Conservation (phyloP, 192 early-diverging fungal species). For the Rhizophagus prolifer region DNA sequence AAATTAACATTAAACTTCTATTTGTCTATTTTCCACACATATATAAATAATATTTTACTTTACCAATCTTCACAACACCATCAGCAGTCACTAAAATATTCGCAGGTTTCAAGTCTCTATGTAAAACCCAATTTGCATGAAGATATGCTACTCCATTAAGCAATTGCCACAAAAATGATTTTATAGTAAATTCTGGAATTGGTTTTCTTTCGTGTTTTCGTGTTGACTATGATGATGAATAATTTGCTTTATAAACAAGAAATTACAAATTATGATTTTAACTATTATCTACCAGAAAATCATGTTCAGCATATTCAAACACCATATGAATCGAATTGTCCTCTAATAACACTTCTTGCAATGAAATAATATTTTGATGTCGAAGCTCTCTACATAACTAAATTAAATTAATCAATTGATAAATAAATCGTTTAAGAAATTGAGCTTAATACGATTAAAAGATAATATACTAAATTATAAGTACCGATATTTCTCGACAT, state of each 20-base stretch:
- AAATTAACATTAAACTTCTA: background rate
- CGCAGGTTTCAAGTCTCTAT: constrained; percentile 68
- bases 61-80: constrained; percentile 92
- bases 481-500: constrained; percentile 85
- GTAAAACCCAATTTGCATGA: constrained; percentile 71
- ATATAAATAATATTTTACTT: constrained; percentile 32
- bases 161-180: constrained; percentile 88
- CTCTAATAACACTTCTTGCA: constrained; percentile 88
- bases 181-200: constrained; percentile 80
- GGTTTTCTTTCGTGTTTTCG: constrained; percentile 69
- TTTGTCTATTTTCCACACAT: constrained; percentile 38
- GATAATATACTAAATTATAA: background rate
- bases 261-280: background rate
- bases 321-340: constrained; percentile 96
- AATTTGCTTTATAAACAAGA: constrained; percentile 59
- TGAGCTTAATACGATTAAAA: background rate
- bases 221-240: constrained; percentile 85
- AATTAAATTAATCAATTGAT: background rate
- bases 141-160: constrained; percentile 60
- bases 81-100: constrained; percentile 68
- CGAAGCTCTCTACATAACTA: constrained; percentile 84
- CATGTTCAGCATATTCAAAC: constrained; percentile 96
- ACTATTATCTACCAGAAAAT: constrained; percentile 65
- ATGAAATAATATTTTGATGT: constrained; percentile 84
- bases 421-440: background rate